A percentile compares a stretch with the other conserved stretches of the same genome.
Conservation (phyloP, 106 monocot genomes). For the Cymbidium sinense region DNA sequence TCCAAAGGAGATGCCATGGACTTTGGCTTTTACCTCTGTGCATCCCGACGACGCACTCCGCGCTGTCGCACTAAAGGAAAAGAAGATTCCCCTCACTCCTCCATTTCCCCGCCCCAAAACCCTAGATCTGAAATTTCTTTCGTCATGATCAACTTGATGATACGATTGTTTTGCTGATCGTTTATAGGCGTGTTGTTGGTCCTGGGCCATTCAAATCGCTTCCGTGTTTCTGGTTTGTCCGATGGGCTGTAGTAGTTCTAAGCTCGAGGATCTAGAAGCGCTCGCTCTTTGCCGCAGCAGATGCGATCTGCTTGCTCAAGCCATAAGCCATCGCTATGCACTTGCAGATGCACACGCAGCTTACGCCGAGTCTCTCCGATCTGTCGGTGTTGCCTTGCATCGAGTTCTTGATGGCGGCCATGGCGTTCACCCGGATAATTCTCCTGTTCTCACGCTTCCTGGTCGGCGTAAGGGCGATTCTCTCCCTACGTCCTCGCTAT, state of each 20-base stretch:
- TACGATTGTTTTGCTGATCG: not conserved
- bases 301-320: slow-evolving; percentile 35
- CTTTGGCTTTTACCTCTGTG: slow-evolving; percentile 2
- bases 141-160: not conserved
- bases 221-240: no score
- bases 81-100: slow-evolving; percentile 15
- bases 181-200: not conserved
- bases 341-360: slow-evolving; percentile 75
- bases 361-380: slow-evolving; percentile 54
- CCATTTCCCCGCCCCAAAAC: slow-evolving; percentile 7
- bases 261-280: slow-evolving; percentile 66
- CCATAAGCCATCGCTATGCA: slow-evolving; percentile 65
- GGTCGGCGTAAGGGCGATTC: slow-evolving; percentile 53
- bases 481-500: slow-evolving; percentile 15
- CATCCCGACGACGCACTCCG: slow-evolving; percentile 25
- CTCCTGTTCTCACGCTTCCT: slow-evolving; percentile 66
- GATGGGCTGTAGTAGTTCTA: slow-evolving; percentile 87
- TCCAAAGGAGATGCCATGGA: not conserved
- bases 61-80: slow-evolving; percentile 22
- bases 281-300: slow-evolving; percentile 54
- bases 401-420: slow-evolving; percentile 33
- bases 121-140: slow-evolving; percentile 26
- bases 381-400: slow-evolving; percentile 50
- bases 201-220: not conserved
- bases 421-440: slow-evolving; percentile 4